These are phyloP conservation scores for Daldinia bambusicola DNA, from an alignment of 495 filamentous ascomycete species.

Conservation along the genomic window DNA sequence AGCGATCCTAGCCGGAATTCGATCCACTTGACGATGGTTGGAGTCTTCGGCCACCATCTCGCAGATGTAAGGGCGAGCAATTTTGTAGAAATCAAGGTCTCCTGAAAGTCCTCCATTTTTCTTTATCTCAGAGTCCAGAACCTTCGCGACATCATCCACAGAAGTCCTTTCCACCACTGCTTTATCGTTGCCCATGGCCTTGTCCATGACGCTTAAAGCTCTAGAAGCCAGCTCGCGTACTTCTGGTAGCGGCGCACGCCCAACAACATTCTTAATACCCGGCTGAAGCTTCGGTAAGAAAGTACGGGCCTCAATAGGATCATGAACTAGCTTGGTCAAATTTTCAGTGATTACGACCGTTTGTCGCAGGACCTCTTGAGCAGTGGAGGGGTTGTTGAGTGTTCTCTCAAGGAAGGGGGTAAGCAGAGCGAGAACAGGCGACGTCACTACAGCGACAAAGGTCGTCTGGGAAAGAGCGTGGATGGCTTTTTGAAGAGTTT, in stretches of 20 bases:
- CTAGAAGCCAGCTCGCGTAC: slow-evolving; percentile 89
- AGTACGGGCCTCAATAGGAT: slow-evolving; percentile 92
- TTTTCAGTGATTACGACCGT: slow-evolving; percentile 99
- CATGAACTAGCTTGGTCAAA: slow-evolving; percentile 97
- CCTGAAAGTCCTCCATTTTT: slow-evolving; percentile 69
- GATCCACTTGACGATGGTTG: slow-evolving; percentile 80
- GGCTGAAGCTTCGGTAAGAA: slow-evolving; percentile 97
- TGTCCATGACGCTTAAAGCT: slow-evolving; percentile 87
- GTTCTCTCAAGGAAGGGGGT: slow-evolving; percentile 95
- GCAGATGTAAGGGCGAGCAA: slow-evolving; percentile 78
- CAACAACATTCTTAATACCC: slow-evolving; percentile 87
- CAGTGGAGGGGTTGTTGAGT: slow-evolving; percentile 86
- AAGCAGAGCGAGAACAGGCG: slow-evolving; percentile 96
- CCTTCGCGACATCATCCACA: slow-evolving; percentile 76
- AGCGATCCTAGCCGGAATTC: slow-evolving; percentile 70
- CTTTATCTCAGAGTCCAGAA: slow-evolving; percentile 80
- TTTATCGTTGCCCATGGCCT: slow-evolving; percentile 84
- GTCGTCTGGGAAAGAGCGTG: slow-evolving; percentile 98
- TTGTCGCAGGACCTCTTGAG: slow-evolving; percentile 94
- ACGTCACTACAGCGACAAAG: slow-evolving; percentile 96
- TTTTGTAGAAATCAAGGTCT: slow-evolving; percentile 72
- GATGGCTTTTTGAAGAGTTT: slow-evolving; percentile 91
- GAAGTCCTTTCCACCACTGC: slow-evolving; percentile 74
- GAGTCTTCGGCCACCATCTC: slow-evolving; percentile 90
- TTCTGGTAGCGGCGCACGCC: slow-evolving; percentile 91